Conservation (phyloP, 345 rosid species). For the Aquilaria yunnanensis region DNA sequence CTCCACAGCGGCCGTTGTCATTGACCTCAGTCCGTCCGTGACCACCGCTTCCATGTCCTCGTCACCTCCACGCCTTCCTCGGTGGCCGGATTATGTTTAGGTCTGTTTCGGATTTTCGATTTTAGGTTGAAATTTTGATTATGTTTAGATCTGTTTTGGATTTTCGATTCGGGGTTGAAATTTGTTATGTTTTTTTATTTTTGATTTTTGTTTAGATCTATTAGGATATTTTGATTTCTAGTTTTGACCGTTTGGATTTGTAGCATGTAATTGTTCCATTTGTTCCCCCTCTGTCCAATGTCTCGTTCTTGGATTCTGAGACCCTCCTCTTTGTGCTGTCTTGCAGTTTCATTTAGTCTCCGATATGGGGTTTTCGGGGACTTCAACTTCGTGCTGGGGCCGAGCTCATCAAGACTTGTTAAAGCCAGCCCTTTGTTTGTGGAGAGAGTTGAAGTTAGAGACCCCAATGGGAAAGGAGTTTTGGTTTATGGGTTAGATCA, state of each 20-base stretch:
- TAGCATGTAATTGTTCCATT: constrained; percentile 53
- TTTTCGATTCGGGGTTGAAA: no score
- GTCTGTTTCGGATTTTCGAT: no score
- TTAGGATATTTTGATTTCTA: no score
- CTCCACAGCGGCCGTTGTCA: no score
- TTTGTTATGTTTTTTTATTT: no score
- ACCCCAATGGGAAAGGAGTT: constrained; percentile 32
- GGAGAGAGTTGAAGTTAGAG: constrained; percentile 33
- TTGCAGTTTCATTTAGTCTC: constrained; percentile 43
- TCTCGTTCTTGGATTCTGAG: not conserved
- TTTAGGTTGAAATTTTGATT: no score
- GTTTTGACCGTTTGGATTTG: constrained; percentile 42
- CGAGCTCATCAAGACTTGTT: constrained; percentile 50
- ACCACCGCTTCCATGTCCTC: no score
- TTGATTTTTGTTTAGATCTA: no score
- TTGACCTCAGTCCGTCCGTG: no score
- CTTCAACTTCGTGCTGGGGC: constrained; percentile 47
- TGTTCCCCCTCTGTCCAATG: not conserved
- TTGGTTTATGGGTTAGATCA: constrained; percentile 37
- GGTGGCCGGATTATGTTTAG: no score
- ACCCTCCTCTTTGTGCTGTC: not conserved
- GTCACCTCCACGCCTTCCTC: no score
- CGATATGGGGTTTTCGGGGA: constrained; percentile 52
- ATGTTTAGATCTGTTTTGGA: no score
- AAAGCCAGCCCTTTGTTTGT: constrained; percentile 47